Percentiles rank a stretch among this genome's conserved stretches.
phyloP scores from a whole-genome alignment of 2,329 filamentous ascomycete species.

The Fusarium musae region DNA sequence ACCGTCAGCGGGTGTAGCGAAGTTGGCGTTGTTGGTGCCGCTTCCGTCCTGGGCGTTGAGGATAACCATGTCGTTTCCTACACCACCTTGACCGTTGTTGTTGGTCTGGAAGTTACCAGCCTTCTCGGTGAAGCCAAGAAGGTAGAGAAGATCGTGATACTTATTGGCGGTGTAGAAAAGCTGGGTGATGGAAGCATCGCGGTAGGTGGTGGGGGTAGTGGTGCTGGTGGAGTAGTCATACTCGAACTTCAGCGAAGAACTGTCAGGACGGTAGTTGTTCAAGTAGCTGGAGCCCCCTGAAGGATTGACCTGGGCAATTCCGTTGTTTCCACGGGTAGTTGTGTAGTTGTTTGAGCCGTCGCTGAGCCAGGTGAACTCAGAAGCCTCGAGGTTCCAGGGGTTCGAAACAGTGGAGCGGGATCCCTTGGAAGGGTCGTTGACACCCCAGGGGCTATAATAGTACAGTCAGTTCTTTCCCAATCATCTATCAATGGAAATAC shows the following conservation, averaged over 20 bases:
- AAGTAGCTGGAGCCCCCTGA: slow-evolving; percentile 51
- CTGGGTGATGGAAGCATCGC: slow-evolving; percentile 66
- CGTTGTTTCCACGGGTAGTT: slow-evolving; percentile 69
- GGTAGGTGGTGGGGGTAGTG: slow-evolving; percentile 55
- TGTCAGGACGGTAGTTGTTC: slow-evolving; percentile 59
- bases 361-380: slow-evolving; percentile 64
- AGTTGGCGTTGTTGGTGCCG: slow-evolving; percentile 67
- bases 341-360: slow-evolving; percentile 61
- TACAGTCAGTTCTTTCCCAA: fast-evolving
- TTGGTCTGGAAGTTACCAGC: slow-evolving; percentile 70
- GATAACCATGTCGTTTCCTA: slow-evolving; percentile 63
- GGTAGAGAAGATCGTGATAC: slow-evolving; percentile 69
- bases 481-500: fast-evolving
- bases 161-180: slow-evolving; percentile 70
- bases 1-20: slow-evolving; percentile 65
- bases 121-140: slow-evolving; percentile 66
- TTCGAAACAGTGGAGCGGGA: slow-evolving; percentile 56
- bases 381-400: slow-evolving; percentile 59
- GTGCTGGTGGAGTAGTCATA: slow-evolving; percentile 54
- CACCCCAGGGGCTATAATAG: slow-evolving; percentile 56
- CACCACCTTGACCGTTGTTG: slow-evolving; percentile 65
- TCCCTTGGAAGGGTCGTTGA: slow-evolving; percentile 65
- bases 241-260: slow-evolving; percentile 55
- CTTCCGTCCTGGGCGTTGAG: slow-evolving; percentile 67
- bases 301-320: slow-evolving; percentile 60